Evolutionary conservation across 768 basidiomycete genomes (phyloP), one percentile per base, ranked within the genome.

Genomic region (Amyloporia xantha): DNA sequence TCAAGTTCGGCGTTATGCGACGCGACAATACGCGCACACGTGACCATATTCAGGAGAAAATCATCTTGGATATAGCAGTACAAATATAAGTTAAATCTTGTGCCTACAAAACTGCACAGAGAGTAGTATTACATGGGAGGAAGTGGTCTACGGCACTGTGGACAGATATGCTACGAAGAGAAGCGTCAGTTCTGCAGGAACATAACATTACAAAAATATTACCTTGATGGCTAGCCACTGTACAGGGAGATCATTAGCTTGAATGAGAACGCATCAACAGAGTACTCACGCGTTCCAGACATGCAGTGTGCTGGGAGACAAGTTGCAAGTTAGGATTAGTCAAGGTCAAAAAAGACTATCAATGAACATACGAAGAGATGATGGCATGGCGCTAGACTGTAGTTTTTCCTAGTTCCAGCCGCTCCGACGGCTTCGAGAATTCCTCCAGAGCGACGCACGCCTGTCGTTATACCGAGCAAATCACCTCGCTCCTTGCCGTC

Each of bases 311-410:
- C 86, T 88, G 49, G 42, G 23, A 36, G 15, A 15, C 43, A 41
- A 53, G 21, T 13, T 15, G 44, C 35, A 9, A 30, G 44, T 20
- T 35, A 30, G 15, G 7, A 17, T 19, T 10, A 7, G 4, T 5
- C 19, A 9, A 15, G 6, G 13, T 13, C 20, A 15, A 12, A 6
- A 6, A 7, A 44, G 38, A 26, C 11, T 5, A 28, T 21, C n/a
- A n/a, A n/a, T n/a, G n/a, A 21, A 74, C 86, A 69, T 55, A 89
- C 86, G 66, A 94, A 93, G 55, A 93, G 60, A 72, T 94, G 91
- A 58, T 84, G 79, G 68, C 91, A 94, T 1, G 91, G 91, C 1
- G 91, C 89, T 51, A 92, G 67, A 59, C 91, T 91, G 55, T 92
- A 94, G 44, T 68, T 75, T 61, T 82, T 81, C 54, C 81, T 71